Conservation (phyloP, 352 stramenopile species). For the Pythium diclinum region DNA sequence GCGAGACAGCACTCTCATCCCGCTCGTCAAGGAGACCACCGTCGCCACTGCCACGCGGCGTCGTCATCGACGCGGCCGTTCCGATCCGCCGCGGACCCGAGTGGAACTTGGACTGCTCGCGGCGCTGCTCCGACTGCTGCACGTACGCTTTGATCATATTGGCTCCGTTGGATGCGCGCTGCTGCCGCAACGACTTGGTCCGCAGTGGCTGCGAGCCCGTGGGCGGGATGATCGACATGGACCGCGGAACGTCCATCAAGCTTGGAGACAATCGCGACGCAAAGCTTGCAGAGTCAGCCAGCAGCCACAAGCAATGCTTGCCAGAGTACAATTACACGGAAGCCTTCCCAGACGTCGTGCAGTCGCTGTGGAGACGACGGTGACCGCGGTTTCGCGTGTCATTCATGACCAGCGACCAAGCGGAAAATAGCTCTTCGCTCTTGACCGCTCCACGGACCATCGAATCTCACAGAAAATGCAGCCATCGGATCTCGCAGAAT, state of each 20-base stretch:
- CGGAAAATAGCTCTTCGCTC: neutral
- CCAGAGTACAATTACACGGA: neutral
- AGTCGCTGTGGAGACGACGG: neutral
- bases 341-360: neutral
- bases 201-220: conserved; percentile 13
- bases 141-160: conserved; percentile 29
- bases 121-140: conserved; percentile 27
- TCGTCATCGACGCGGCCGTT: neutral
- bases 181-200: conserved; percentile 27
- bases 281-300: neutral
- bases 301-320: neutral
- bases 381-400: neutral
- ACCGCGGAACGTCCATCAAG: conserved; percentile 16
- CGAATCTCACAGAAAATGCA: neutral
- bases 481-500: conserved; percentile 2
- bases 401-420: neutral
- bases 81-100: neutral
- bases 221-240: conserved; percentile 19
- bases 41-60: neutral
- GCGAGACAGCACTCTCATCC: neutral
- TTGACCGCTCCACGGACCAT: neutral
- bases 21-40: conserved; percentile 6
- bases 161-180: conserved; percentile 28
- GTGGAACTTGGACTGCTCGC: conserved; percentile 29
- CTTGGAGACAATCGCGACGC: neutral